Evolutionary conservation across 2,329 filamentous ascomycete species (phyloP).

Genomic region (Fusarium tuaranense): DNA sequence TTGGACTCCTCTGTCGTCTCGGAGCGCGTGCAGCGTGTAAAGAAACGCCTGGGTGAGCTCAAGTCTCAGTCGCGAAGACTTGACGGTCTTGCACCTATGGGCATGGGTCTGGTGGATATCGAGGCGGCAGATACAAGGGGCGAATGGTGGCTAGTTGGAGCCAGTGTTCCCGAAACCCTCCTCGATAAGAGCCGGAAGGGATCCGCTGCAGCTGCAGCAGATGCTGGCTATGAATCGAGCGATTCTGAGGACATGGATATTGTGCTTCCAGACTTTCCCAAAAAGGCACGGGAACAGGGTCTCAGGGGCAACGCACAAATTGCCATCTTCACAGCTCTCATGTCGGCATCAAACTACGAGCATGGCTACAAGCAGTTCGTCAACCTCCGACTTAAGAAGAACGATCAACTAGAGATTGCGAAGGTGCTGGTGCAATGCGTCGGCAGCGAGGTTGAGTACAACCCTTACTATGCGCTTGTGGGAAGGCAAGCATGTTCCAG

Average conservation of each 20-base stretch:
- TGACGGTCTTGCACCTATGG: constrained; percentile 83
- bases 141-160: constrained; percentile 98
- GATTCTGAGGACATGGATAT: constrained; percentile 62
- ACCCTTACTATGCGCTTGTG: constrained; percentile 92
- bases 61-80: constrained; percentile 68
- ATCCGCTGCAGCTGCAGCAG: constrained; percentile 49
- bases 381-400: constrained; percentile 86
- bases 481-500: constrained; percentile 78
- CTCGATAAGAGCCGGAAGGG: constrained; percentile 32
- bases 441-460: constrained; percentile 85
- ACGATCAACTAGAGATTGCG: constrained; percentile 88
- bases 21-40: constrained; percentile 89
- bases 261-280: constrained; percentile 73
- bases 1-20: constrained; percentile 78
- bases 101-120: constrained; percentile 85
- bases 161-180: constrained; percentile 77
- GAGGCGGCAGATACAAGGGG: constrained; percentile 86
- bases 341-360: constrained; percentile 85
- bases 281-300: constrained; percentile 82
- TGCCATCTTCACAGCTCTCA: constrained; percentile 92
- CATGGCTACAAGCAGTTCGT: constrained; percentile 84
- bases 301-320: constrained; percentile 89
- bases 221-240: constrained; percentile 43
- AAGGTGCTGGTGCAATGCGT: constrained; percentile 89
- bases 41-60: constrained; percentile 85